Evolutionary conservation across 2,329 filamentous ascomycete genomes (phyloP).

Genomic region (Claviceps sorghi): DNA sequence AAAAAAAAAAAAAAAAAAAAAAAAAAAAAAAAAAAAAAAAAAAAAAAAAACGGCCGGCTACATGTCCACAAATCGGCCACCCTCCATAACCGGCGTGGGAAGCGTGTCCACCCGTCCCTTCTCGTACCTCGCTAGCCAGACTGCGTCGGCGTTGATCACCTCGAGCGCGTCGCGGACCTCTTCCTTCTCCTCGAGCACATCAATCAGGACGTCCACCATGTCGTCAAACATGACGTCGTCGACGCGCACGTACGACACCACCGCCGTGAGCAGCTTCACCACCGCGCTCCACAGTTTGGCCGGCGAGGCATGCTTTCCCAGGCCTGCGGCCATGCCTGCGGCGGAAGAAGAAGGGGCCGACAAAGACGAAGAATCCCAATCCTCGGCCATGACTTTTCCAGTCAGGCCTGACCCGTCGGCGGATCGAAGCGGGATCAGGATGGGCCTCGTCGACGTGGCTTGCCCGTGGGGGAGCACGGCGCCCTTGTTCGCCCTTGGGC

Average conservation of each 20-base stretch:
- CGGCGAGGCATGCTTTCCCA: slow-evolving; percentile 46
- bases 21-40: no score
- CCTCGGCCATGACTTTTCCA: neutral
- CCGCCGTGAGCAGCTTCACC: slow-evolving; percentile 40
- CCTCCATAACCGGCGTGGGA: slow-evolving; percentile 27
- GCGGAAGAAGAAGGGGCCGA: slow-evolving; percentile 1
- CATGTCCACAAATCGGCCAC: slow-evolving; percentile 24
- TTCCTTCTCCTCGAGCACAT: slow-evolving; percentile 27
- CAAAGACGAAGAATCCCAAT: neutral
- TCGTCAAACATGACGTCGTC: slow-evolving; percentile 59
- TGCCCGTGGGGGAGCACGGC: neutral
- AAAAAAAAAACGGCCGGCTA: no score
- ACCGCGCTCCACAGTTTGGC: slow-evolving; percentile 51
- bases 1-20: no score
- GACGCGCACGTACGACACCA: slow-evolving; percentile 50
- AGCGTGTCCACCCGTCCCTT: slow-evolving; percentile 24
- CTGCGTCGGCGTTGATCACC: slow-evolving; percentile 54
- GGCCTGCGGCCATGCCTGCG: slow-evolving; percentile 17
- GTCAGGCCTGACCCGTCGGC: slow-evolving; percentile 11
- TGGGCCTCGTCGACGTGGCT: slow-evolving; percentile 1
- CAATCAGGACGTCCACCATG: slow-evolving; percentile 46
- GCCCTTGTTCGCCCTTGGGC: neutral
- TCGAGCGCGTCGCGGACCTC: slow-evolving; percentile 45
- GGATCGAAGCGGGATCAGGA: slow-evolving; percentile 20
- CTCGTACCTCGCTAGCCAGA: slow-evolving; percentile 53